phyloP scores from a whole-genome alignment of 2,329 filamentous ascomycete genomes.

The Apiospora koreana region DNA sequence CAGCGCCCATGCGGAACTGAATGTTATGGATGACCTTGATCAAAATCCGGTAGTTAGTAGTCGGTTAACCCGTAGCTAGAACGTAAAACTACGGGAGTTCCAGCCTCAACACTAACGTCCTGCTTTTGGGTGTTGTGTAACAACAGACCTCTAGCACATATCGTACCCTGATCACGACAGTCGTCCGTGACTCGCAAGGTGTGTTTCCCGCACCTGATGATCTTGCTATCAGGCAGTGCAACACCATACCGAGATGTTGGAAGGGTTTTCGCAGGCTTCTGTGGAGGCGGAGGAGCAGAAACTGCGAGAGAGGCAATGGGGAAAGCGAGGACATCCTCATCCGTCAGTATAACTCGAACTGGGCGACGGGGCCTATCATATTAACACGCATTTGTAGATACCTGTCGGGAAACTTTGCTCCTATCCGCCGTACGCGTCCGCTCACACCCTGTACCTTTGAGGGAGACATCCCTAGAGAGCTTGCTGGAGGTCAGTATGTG shows the following conservation, averaged over 20 bases:
- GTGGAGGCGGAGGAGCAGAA: conserved; percentile 2
- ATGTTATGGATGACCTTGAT: not conserved
- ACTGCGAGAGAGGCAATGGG: not conserved
- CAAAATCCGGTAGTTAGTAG: not conserved
- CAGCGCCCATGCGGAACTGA: not conserved
- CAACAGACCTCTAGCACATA: not conserved
- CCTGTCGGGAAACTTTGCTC: conserved; percentile 69
- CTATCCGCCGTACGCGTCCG: conserved; percentile 55
- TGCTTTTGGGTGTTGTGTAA: not conserved
- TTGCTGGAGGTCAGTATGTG: conserved; percentile 70
- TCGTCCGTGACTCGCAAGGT: not conserved
- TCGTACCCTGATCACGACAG: not conserved
- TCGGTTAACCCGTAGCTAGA: not conserved
- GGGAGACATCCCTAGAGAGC: conserved; percentile 63
- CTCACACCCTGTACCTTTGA: conserved; percentile 59
- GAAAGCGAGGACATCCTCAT: conserved; percentile 18
- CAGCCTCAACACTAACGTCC: not conserved
- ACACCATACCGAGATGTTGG: conserved; percentile 9
- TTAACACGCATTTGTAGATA: conserved; percentile 42
- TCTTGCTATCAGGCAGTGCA: conserved; percentile 3
- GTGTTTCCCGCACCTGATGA: not conserved
- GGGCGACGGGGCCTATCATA: not conserved
- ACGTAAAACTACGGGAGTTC: not conserved
- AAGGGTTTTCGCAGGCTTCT: conserved; percentile 12
- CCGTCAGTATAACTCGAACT: conserved; percentile 26